phyloP scores from a whole-genome alignment of 768 basidiomycete species.

The Fibroporia radiculosa region DNA sequence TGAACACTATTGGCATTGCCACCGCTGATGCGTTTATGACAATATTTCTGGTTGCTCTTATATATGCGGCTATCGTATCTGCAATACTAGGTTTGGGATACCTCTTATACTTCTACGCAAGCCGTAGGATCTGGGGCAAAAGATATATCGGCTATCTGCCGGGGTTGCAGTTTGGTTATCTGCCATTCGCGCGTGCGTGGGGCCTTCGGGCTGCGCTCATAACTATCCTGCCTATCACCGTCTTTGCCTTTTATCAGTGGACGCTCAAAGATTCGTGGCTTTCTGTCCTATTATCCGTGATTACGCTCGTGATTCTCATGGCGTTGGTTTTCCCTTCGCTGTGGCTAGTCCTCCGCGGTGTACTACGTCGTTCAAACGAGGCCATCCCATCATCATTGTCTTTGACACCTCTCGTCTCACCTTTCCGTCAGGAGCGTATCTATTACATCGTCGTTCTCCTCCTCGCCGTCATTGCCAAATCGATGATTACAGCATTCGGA shows the following conservation, averaged over 20 bases:
- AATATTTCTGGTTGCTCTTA: conserved; percentile 66
- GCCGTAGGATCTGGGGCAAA: conserved; percentile 15
- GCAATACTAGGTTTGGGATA: conserved; percentile 47
- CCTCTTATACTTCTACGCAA: conserved; percentile 28
- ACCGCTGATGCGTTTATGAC: conserved; percentile 90
- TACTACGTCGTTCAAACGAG: conserved; percentile 27
- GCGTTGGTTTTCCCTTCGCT: conserved; percentile 40
- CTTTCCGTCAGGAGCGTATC: conserved; percentile 59
- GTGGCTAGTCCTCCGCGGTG: conserved; percentile 37
- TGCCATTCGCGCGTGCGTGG: conserved; percentile 50
- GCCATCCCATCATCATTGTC: conserved; percentile 16
- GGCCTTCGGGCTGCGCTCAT: conserved; percentile 60
- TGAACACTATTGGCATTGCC: conserved; percentile 68
- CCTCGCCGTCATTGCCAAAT: conserved; percentile 51
- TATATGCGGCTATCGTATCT: conserved; percentile 54
- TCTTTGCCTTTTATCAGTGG: conserved; percentile 89
- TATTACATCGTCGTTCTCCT: conserved; percentile 59
- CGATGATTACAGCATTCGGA: conserved; percentile 65
- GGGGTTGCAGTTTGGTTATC: conserved; percentile 29
- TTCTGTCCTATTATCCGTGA: conserved; percentile 68
- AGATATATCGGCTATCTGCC: conserved; percentile 14
- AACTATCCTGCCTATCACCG: conserved; percentile 56
- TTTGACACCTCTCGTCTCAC: conserved; percentile 55
- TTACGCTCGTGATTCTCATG: conserved; percentile 49
- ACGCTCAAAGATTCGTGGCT: conserved; percentile 85